Base-by-base conservation (phyloP, 805 yeast species). In the Schwanniomyces vanrijiae region DNA sequence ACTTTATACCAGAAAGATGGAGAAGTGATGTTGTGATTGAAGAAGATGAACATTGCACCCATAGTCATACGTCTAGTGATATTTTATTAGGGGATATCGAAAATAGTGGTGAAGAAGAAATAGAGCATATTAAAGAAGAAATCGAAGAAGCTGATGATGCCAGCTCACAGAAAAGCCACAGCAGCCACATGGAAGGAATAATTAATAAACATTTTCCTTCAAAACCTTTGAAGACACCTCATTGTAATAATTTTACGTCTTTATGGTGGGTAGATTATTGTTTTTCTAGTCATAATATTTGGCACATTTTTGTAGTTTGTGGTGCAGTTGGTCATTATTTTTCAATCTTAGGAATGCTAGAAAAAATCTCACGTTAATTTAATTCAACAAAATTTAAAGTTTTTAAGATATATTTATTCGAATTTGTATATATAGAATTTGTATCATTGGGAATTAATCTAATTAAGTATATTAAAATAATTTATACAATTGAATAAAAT, bases 321-420 rank as follows among this genome's bases (percentile, higher is more conserved):
- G 99, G 99, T 2, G 83, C 90, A n/a, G 65, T 87, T 37, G 96
- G 95, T 26, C 98, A 92, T 65, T 94, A 91, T 66, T 73, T 75
- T 46, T 92, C 95, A 11, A 72, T 90, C 33, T 70, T 89, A 51
- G 83, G 81, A 47, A 84, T 91, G 87, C 84, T 84, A 53, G 73
- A 72, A 42, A 72, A 70, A 25, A 54, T 65, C n/a, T 33, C 45
- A 35, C 42, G 41, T 38, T 38, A 22, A 37, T 31, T 31, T 31
- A 31, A 31, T 19, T 37, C 25, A n/a, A 14, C 19, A 37, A 28
- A 28, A 19, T 5, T 3, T 19, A 20, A 13, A 20, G 3, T 14
- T 31, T 31, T 31, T 11, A 26, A 26, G 16, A 31, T 14, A 9
- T 14, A 31, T 31, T 18, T 31, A 18, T 21, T 43, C 34, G n/a